phyloP scores from a whole-genome alignment of 2,329 filamentous ascomycete genomes.

The Hysterium pulicare region DNA sequence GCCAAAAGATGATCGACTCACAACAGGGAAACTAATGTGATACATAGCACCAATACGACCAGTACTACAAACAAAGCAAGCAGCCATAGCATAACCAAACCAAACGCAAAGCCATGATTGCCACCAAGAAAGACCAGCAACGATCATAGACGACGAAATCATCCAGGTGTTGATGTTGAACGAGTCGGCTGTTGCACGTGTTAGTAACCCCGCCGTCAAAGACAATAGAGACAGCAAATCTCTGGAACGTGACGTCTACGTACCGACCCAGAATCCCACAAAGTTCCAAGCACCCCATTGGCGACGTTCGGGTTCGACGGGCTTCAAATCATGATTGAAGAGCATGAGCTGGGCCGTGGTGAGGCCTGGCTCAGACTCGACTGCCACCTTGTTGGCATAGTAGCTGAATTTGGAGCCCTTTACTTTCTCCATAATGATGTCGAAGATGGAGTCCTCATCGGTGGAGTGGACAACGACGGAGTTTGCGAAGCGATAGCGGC shows the following conservation, averaged over 20 bases:
- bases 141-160: constrained; percentile 82
- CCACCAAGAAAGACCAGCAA: constrained; percentile 81
- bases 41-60: constrained; percentile 83
- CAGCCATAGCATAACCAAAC: constrained; percentile 78
- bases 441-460: constrained; percentile 13
- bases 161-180: constrained; percentile 76
- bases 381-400: constrained; percentile 60
- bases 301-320: constrained; percentile 73
- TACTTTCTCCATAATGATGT: constrained; percentile 41
- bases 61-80: constrained; percentile 70
- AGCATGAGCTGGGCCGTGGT: constrained; percentile 80
- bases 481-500: constrained; percentile 12
- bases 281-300: constrained; percentile 88
- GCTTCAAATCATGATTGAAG: constrained; percentile 76
- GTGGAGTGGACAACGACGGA: constrained; percentile 14
- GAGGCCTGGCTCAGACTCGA: constrained; percentile 72
- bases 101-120: constrained; percentile 76
- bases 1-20: constrained; percentile 74
- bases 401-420: constrained; percentile 36
- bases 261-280: constrained; percentile 77
- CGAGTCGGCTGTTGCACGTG: constrained; percentile 34
- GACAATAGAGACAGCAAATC: neutral
- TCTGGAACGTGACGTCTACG: constrained; percentile 5
- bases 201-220: constrained; percentile 11
- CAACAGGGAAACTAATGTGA: constrained; percentile 85